These are phyloP conservation scores for Eleusine indica DNA, from an alignment of 176 grass and related monocot genomes.

Conservation along the genomic window DNA sequence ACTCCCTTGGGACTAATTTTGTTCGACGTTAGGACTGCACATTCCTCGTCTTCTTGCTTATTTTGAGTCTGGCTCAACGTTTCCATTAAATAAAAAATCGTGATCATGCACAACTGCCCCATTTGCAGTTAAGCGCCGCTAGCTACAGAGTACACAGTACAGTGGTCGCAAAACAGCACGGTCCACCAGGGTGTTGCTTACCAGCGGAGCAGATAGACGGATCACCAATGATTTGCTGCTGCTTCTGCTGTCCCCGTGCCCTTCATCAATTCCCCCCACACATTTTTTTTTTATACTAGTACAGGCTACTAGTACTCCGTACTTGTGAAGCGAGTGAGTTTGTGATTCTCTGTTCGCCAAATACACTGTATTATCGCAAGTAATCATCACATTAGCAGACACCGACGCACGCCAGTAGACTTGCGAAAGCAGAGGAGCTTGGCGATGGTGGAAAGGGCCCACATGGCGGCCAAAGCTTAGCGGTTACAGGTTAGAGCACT, in stretches of 20 bases:
- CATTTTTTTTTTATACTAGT: too few species aligned
- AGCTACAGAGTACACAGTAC: neutral
- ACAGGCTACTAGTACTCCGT: too few species aligned
- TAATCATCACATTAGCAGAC: neutral
- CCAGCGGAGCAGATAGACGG: neutral
- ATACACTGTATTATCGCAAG: neutral
- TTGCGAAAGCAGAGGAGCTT: neutral
- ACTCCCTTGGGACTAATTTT: too few species aligned
- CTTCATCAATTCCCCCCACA: neutral
- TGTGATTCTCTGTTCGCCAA: neutral
- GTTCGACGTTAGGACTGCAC: too few species aligned
- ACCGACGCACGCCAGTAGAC: too few species aligned
- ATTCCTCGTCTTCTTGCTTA: too few species aligned
- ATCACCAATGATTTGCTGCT: neutral
- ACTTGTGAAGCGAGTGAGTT: neutral
- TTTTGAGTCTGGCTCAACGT: too few species aligned
- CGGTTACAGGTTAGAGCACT: conserved; percentile 12
- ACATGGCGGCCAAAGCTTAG: neutral
- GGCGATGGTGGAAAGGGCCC: conserved; percentile 22
- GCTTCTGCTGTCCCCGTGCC: neutral
- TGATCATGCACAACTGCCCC: too few species aligned
- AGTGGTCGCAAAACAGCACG: neutral
- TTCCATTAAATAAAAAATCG: neutral
- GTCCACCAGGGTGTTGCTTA: neutral
- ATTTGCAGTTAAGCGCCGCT: too few species aligned